phyloP scores from a whole-genome alignment of 306 rosid genomes.

The Rosa rugosa region DNA sequence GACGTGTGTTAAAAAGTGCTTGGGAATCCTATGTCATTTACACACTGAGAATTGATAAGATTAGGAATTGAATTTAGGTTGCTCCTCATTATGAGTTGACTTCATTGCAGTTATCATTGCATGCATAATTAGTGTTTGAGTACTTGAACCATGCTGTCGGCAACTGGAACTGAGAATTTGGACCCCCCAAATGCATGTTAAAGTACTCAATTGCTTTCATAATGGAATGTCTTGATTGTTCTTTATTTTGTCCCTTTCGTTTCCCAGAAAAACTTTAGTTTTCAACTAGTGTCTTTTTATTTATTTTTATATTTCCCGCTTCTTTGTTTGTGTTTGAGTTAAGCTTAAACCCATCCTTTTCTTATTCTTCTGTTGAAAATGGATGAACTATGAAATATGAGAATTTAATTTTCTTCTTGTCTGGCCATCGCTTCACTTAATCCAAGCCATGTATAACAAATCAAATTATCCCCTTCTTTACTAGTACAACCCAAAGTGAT shows the following conservation, averaged over 20 bases:
- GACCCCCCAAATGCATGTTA: slow-evolving; percentile 18
- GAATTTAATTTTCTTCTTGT: neutral
- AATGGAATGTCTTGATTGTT: neutral
- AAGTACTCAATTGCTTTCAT: slow-evolving; percentile 4
- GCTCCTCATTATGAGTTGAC: slow-evolving; percentile 61
- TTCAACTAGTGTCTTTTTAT: no score
- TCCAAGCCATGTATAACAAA: neutral
- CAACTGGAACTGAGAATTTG: slow-evolving; percentile 27
- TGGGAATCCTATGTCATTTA: slow-evolving; percentile 63
- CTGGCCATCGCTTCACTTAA: neutral
- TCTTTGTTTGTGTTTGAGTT: neutral
- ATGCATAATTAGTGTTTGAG: slow-evolving; percentile 49
- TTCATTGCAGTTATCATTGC: slow-evolving; percentile 57
- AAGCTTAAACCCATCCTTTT: neutral
- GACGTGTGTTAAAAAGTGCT: slow-evolving; percentile 45
- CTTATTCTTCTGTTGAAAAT: neutral
- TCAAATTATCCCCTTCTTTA: neutral
- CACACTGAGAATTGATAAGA: slow-evolving; percentile 30
- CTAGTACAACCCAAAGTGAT: neutral
- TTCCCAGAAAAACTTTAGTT: neutral
- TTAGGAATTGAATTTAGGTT: slow-evolving; percentile 44
- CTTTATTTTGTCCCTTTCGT: neutral
- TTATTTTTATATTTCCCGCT: neutral
- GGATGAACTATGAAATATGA: neutral
- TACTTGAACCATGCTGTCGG: slow-evolving; percentile 44